Conservation (phyloP, 2,329 filamentous ascomycete species). For the Coleophoma crateriformis region DNA sequence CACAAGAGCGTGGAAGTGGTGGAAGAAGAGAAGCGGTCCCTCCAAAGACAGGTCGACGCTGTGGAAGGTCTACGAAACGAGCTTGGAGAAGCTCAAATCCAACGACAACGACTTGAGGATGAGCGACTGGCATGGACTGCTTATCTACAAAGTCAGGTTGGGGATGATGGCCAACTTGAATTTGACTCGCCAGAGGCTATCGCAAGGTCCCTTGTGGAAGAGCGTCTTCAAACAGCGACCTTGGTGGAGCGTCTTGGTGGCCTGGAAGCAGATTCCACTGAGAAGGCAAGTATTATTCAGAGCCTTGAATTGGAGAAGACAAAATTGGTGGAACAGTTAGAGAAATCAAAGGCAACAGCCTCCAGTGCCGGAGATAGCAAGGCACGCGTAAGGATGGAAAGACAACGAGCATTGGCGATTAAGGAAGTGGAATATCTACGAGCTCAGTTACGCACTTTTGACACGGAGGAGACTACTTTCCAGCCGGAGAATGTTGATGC, state of each 20-base stretch:
- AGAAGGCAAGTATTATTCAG: conserved; percentile 72
- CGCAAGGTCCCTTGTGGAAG: conserved; percentile 76
- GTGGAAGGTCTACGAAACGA: conserved; percentile 72
- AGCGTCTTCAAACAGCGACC: conserved; percentile 72
- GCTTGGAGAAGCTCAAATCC: conserved; percentile 72
- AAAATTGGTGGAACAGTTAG: conserved; percentile 61
- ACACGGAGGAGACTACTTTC: conserved; percentile 83
- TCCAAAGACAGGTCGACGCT: conserved; percentile 72
- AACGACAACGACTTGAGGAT: conserved; percentile 82
- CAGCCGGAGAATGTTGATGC: conserved; percentile 75
- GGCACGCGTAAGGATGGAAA: conserved; percentile 69
- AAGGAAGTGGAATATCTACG: conserved; percentile 95
- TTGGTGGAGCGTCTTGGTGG: conserved; percentile 77
- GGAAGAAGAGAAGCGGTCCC: conserved; percentile 85
- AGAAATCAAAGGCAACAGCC: conserved; percentile 55
- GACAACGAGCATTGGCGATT: conserved; percentile 76
- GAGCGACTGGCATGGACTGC: conserved; percentile 83
- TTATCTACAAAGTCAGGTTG: conserved; percentile 67
- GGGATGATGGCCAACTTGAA: conserved; percentile 55
- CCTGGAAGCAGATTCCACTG: conserved; percentile 70
- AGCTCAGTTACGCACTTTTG: conserved; percentile 83
- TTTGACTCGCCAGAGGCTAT: conserved; percentile 87
- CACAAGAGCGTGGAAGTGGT: conserved; percentile 89
- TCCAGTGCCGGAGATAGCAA: conserved; percentile 52
- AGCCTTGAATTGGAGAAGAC: conserved; percentile 65